Evolutionary conservation across 768 basidiomycete genomes (phyloP).

Genomic region (Hemileccinum rubropunctum): DNA sequence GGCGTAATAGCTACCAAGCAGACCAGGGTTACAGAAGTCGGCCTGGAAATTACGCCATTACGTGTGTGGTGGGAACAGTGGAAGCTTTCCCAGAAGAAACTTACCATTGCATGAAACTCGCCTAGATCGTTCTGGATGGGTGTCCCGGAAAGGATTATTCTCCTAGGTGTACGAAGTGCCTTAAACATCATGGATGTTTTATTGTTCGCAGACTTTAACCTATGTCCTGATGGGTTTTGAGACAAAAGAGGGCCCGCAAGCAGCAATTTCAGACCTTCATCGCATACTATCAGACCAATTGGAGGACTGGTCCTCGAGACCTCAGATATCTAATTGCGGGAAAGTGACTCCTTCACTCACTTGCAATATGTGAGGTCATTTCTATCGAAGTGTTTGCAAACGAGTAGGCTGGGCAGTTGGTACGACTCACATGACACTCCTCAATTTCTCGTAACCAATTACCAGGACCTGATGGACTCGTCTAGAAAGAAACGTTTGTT

Average conservation of each 20-base stretch:
- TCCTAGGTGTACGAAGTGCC: constrained; percentile 64
- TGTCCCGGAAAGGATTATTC: constrained; percentile 92
- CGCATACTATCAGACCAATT: constrained; percentile 91
- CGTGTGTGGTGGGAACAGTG: background rate
- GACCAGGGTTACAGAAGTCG: constrained; percentile 91
- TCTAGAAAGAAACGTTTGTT: constrained; percentile 40
- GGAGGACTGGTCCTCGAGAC: constrained; percentile 57
- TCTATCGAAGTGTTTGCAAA: constrained; percentile 30
- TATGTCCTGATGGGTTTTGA: constrained; percentile 58
- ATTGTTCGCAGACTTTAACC: constrained; percentile 87
- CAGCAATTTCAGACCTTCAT: constrained; percentile 62
- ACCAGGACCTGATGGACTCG: constrained; percentile 82
- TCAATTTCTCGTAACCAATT: constrained; percentile 91
- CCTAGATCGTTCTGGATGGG: constrained; percentile 95
- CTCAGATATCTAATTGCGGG: background rate
- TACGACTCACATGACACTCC: constrained; percentile 70
- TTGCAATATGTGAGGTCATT: constrained; percentile 60
- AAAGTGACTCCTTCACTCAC: constrained; percentile 36
- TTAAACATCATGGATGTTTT: constrained; percentile 90
- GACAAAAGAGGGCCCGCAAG: background rate
- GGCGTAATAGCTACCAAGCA: constrained; percentile 56
- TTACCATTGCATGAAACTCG: constrained; percentile 96
- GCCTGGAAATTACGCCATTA: constrained; percentile 44
- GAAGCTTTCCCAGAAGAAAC: constrained; percentile 11
- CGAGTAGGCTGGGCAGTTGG: background rate